Evolutionary conservation across 805 yeast genomes (phyloP), one percentile per base, ranked within the genome.

Genomic region (Grigorovia transvaalensis): DNA sequence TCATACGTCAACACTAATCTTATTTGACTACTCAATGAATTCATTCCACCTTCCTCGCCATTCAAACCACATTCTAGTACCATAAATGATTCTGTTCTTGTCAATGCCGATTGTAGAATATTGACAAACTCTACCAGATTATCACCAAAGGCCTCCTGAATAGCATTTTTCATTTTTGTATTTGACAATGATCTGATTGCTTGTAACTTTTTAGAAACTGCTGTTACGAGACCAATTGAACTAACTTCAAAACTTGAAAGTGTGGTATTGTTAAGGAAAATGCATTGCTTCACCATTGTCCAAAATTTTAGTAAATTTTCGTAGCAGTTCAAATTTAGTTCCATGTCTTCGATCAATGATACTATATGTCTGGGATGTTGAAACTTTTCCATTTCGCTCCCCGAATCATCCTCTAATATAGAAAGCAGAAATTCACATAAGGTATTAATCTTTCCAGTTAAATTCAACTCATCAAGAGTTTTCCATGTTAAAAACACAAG

Each of bases 211-310:
- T 59, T 56, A 13, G 49, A 45, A 13, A 58, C 3, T 47, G 72
- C 59, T 6, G 72, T 71, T 8, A 84, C 73, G 7, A 86, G 64
- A 0, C 89, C 89, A 1, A 89, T 84, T 2, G 84, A 75, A 6
- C 82, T 73, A 38, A 89, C 70, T 62, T 88, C 96, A 68, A 81
- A 87, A 53, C 90, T 82, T 0, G 96, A 86, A 5, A 85, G 69
- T 6, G 58, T 55, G 43, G 55, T 60, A 9, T 53, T 51, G 1
- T 62, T 61, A 18, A 55, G 57, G 15, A 72, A 70, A 27, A 77
- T 58, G 1, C 71, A 62, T 5, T 54, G 50, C 12, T 65, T 66
- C 4, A 81, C 63, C 45, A 63, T 60, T 2, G 60, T 45, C 81
- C 82, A 74, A 8, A 72, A 15, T 2, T 49, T 49, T 1, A 51